Evolutionary conservation across 768 basidiomycete species (phyloP).

Genomic region (Mycena amicta): DNA sequence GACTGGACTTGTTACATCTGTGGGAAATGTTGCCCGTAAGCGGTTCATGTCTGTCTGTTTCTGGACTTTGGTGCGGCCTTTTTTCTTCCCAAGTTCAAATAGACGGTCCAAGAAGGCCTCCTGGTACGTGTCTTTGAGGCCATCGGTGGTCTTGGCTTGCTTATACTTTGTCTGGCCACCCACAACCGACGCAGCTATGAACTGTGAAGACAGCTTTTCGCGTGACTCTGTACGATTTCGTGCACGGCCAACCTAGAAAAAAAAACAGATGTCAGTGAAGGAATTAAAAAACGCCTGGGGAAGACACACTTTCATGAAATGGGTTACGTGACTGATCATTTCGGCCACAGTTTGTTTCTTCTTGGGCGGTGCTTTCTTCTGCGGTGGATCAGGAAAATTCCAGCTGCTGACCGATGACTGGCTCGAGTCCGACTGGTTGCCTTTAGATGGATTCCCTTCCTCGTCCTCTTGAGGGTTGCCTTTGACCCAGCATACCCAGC

Average conservation of each 20-base stretch:
- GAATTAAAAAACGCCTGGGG: too few relatives aligned
- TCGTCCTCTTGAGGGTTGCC: slow-evolving; percentile 16
- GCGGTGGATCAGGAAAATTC: slow-evolving; percentile 1
- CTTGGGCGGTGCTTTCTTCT: slow-evolving; percentile 7
- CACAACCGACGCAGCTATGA: slow-evolving; percentile 18
- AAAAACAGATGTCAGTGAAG: too few relatives aligned
- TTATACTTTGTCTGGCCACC: slow-evolving; percentile 21
- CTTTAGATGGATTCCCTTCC: slow-evolving; percentile 6
- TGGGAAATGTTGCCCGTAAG: slow-evolving; percentile 16
- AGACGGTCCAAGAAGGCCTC: slow-evolving; percentile 28
- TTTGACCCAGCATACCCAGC: slow-evolving; percentile 40
- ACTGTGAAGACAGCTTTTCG: slow-evolving; percentile 9
- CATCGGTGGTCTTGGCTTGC: slow-evolving; percentile 27
- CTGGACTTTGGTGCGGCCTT: neutral
- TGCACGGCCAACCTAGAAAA: slow-evolving; percentile 9
- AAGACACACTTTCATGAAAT: slow-evolving; percentile 26
- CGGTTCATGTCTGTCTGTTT: slow-evolving; percentile 23
- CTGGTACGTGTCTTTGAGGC: slow-evolving; percentile 38
- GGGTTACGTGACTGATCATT: slow-evolving; percentile 23
- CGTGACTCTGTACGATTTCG: slow-evolving; percentile 22
- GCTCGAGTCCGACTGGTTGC: too few relatives aligned
- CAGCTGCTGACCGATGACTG: too few relatives aligned
- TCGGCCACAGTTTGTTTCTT: slow-evolving; percentile 13
- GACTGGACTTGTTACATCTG: slow-evolving; percentile 35
- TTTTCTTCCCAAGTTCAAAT: slow-evolving; percentile 21